Conservation (phyloP, 2,329 filamentous ascomycete species). For the Paecilomyces fulvus region DNA sequence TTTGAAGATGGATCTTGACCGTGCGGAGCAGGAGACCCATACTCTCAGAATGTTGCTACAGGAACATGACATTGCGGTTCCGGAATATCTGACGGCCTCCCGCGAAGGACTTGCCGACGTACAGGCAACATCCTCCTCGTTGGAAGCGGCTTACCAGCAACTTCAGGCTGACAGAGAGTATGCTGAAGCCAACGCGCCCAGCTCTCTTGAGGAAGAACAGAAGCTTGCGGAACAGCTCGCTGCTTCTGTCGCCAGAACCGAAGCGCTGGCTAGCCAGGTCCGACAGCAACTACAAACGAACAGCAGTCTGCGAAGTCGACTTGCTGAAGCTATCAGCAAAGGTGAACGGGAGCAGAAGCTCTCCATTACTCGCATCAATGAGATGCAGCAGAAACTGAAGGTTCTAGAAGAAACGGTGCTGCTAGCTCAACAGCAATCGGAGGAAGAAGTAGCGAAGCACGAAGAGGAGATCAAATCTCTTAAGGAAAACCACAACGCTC, state of each 20-base stretch:
- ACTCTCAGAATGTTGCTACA: constrained; percentile 70
- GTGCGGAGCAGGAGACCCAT: constrained; percentile 83
- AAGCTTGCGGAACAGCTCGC: constrained; percentile 61
- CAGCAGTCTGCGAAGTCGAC: constrained; percentile 61
- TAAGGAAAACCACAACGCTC: constrained; percentile 66
- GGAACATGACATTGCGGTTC: constrained; percentile 73
- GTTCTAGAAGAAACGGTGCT: constrained; percentile 76
- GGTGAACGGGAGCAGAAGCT: constrained; percentile 76
- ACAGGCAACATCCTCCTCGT: constrained; percentile 58
- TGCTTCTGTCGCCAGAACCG: constrained; percentile 66
- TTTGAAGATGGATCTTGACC: constrained; percentile 92
- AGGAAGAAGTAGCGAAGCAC: constrained; percentile 72
- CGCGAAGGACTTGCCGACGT: constrained; percentile 34
- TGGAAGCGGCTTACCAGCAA: constrained; percentile 66
- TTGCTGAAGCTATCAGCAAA: constrained; percentile 69
- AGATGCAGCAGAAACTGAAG: constrained; percentile 72
- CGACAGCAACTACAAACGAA: constrained; percentile 74
- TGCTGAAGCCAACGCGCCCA: constrained; percentile 61
- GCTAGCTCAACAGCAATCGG: constrained; percentile 72
- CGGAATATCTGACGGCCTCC: constrained; percentile 48
- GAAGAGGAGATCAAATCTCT: constrained; percentile 75
- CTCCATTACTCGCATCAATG: constrained; percentile 73
- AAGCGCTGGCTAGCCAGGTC: constrained; percentile 71
- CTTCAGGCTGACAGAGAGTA: constrained; percentile 59
- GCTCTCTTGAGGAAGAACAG: constrained; percentile 62